Percentiles rank a stretch among this genome's conserved stretches.
These are phyloP conservation scores for Senna siamea DNA, from an alignment of 306 rosid genomes.

Conservation along the genomic window DNA sequence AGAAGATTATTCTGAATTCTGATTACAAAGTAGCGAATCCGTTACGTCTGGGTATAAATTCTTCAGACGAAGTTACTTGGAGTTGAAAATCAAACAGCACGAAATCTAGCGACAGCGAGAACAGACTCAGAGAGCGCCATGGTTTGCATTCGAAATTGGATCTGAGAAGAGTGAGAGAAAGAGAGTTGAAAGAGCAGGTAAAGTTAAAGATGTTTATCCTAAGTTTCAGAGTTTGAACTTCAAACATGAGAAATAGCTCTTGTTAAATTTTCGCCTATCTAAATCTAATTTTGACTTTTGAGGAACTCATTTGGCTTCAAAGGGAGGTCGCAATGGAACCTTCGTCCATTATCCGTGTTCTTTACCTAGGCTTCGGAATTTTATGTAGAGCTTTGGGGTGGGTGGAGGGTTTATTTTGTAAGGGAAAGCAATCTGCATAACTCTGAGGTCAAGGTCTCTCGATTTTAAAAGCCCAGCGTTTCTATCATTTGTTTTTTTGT, in stretches of 20 bases:
- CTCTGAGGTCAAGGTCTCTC: background rate
- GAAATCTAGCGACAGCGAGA: conserved; percentile 1
- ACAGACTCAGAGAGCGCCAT: conserved; percentile 1
- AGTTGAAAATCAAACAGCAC: background rate
- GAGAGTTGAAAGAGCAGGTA: background rate
- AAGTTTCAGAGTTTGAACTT: background rate
- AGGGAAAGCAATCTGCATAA: background rate
- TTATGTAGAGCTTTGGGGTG: background rate
- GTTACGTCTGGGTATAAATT: background rate
- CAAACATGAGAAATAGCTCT: background rate
- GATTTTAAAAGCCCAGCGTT: background rate
- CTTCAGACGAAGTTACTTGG: background rate
- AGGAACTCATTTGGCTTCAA: background rate
- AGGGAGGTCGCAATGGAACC: background rate
- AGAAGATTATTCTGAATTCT: background rate
- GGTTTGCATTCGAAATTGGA: conserved; percentile 6
- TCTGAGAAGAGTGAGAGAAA: conserved; percentile 7
- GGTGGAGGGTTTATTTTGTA: background rate
- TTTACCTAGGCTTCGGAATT: background rate
- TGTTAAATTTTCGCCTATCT: background rate
- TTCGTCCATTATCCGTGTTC: background rate
- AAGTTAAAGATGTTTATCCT: background rate
- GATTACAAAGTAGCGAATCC: background rate
- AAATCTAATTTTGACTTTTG: background rate
- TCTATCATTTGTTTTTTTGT: background rate